These are phyloP conservation scores for Amaranthus cruentus DNA, from an alignment of 148 eudicot species.

Conservation along the genomic window DNA sequence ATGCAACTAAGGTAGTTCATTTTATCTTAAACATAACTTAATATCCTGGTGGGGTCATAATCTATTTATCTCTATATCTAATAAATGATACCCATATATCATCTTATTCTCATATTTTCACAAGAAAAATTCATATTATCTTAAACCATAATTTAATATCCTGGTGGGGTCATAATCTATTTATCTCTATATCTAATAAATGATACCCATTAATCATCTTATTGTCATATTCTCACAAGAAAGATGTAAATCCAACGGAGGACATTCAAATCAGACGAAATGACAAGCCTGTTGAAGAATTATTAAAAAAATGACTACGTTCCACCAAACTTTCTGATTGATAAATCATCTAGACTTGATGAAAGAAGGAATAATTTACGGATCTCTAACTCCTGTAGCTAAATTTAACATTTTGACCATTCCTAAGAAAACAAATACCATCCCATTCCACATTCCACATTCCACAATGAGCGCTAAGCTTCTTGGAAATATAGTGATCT, in stretches of 20 bases:
- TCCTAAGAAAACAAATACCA: background rate
- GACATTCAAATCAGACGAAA: background rate
- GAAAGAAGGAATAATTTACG: background rate
- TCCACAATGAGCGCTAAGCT: background rate
- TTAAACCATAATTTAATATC: background rate
- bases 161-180: background rate
- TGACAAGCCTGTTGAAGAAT: background rate
- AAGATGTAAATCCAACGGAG: background rate
- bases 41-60: no score
- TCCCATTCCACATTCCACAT: background rate
- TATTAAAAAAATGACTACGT: background rate
- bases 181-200: background rate
- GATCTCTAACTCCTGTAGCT: background rate
- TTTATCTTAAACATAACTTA: no score
- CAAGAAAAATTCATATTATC: no score
- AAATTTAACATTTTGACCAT: background rate
- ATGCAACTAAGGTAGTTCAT: background rate
- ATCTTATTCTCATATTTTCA: no score
- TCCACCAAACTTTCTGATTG: background rate
- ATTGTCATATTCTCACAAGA: background rate
- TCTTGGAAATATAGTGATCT: background rate
- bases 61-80: no score
- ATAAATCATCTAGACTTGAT: background rate
- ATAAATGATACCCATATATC: no score
- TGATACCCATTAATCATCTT: background rate